A percentile compares a stretch with the other conserved stretches of the same genome.
Conservation (phyloP, 257 asterid species). For the Solanum bukasovii region DNA sequence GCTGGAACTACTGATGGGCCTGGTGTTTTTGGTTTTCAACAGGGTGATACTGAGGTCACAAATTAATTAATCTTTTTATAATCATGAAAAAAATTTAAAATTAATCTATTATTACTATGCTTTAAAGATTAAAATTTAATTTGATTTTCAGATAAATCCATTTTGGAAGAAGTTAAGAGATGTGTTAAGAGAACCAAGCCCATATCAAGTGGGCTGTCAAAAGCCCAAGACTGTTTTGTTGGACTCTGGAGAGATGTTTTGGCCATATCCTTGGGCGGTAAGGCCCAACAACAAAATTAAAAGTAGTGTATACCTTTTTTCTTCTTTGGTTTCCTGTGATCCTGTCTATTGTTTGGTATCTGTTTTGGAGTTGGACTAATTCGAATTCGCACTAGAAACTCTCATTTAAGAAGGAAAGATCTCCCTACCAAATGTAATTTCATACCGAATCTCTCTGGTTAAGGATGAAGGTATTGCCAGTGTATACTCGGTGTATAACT, state of each 20-base stretch:
- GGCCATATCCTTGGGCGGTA: conserved; percentile 75
- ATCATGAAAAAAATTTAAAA: neutral
- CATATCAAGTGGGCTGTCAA: conserved; percentile 51
- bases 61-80: neutral
- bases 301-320: neutral
- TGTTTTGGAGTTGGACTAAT: neutral
- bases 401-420: neutral
- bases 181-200: conserved; percentile 32
- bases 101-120: neutral
- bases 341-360: neutral
- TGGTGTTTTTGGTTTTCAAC: conserved; percentile 50
- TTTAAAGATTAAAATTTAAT: neutral
- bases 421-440: neutral
- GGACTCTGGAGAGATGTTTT: conserved; percentile 47
- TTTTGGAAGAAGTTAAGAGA: conserved; percentile 43
- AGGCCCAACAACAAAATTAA: neutral
- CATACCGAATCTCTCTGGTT: neutral
- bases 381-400: accelerated
- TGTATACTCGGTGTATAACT: neutral
- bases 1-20: conserved; percentile 78
- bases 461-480: neutral
- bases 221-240: conserved; percentile 48
- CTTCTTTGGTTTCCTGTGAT: neutral
- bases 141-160: conserved; percentile 29
- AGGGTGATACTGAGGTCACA: conserved; percentile 46